Evolutionary conservation across 2,329 filamentous ascomycete species (phyloP).

Genomic region (Cytospora schulzeri): DNA sequence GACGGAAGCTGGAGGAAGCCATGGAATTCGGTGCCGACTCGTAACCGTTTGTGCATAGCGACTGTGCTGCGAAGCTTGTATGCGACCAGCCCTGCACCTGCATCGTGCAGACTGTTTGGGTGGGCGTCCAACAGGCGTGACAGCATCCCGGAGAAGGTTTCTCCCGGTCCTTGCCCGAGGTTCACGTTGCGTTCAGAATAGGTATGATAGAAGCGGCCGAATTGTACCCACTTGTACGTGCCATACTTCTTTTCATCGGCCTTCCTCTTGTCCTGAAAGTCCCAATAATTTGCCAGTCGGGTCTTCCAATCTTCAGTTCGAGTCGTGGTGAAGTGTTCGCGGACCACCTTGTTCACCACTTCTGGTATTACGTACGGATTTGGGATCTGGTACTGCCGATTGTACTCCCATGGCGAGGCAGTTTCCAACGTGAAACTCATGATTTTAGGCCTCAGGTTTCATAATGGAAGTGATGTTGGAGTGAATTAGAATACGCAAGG

Average conservation of each 20-base stretch:
- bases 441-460: too few species aligned
- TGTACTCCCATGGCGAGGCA: slow-evolving; percentile 3
- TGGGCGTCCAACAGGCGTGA: neutral
- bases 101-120: neutral
- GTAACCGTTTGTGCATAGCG: neutral
- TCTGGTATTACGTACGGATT: neutral
- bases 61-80: neutral
- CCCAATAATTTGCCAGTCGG: neutral
- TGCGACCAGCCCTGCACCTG: neutral
- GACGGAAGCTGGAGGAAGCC: slow-evolving; percentile 17
- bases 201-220: neutral
- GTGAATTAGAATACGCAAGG: neutral
- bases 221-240: neutral
- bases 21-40: slow-evolving; percentile 11
- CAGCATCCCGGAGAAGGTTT: neutral
- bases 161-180: neutral
- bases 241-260: neutral
- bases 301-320: slow-evolving; percentile 6
- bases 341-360: neutral
- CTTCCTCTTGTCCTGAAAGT: neutral
- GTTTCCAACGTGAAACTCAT: slow-evolving; percentile 7
- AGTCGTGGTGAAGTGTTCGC: neutral
- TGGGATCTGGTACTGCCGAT: neutral
- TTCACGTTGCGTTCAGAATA: neutral
- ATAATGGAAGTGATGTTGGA: too few species aligned